A percentile compares a stretch with the other conserved stretches of the same genome.
These are phyloP conservation scores for Candida sanyiensis DNA, from an alignment of 805 yeast genomes.

Conservation along the genomic window DNA sequence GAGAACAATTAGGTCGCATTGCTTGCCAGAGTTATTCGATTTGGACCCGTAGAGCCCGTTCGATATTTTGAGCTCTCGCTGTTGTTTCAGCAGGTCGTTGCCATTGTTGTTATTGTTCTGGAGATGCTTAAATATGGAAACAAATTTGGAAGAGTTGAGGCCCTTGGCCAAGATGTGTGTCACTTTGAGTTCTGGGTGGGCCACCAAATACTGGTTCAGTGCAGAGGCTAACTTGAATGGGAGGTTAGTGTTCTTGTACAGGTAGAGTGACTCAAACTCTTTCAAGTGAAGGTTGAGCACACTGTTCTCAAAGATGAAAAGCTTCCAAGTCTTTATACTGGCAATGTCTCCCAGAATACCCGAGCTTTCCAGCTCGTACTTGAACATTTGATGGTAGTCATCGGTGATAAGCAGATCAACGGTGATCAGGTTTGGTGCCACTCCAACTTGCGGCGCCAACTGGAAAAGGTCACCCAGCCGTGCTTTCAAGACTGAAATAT, in stretches of 20 bases:
- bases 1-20: slow-evolving; percentile 67
- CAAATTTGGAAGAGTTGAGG: slow-evolving; percentile 42
- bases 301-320: slow-evolving; percentile 8
- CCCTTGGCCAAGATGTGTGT: slow-evolving; percentile 57
- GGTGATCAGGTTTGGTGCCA: slow-evolving; percentile 9
- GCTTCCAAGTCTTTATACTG: slow-evolving; percentile 16
- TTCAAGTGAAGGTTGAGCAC: slow-evolving; percentile 12
- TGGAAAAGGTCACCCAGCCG: slow-evolving; percentile 18
- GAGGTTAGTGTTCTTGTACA: slow-evolving; percentile 29
- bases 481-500: slow-evolving; percentile 13
- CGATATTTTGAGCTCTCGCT: slow-evolving; percentile 19
- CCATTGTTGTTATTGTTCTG: slow-evolving; percentile 26
- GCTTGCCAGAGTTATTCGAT: slow-evolving; percentile 38
- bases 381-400: slow-evolving; percentile 31
- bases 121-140: slow-evolving; percentile 34
- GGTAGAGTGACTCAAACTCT: slow-evolving; percentile 33
- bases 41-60: slow-evolving; percentile 28
- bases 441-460: slow-evolving; percentile 6
- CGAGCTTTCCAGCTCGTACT: slow-evolving; percentile 27
- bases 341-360: slow-evolving; percentile 19
- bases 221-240: slow-evolving; percentile 30
- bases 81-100: slow-evolving; percentile 33
- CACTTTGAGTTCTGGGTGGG: slow-evolving; percentile 40
- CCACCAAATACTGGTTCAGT: slow-evolving; percentile 39
- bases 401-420: slow-evolving; percentile 29